These are phyloP conservation scores for Tulasnella sp. DNA, from an alignment of 768 basidiomycete genomes.

Conservation along the genomic window DNA sequence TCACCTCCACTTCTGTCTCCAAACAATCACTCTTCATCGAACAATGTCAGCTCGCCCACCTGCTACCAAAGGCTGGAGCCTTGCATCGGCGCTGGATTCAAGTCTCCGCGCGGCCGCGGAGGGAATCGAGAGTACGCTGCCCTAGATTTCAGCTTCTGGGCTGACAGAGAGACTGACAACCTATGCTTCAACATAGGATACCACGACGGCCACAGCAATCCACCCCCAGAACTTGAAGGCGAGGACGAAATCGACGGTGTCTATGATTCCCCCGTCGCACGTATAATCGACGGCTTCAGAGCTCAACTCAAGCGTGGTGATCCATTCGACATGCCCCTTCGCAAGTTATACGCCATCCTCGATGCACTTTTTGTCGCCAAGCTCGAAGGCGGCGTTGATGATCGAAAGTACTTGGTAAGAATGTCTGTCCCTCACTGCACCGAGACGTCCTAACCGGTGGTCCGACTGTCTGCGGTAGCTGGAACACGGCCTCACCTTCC, in stretches of 20 bases:
- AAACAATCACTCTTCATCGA: background rate
- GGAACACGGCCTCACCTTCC: slow-evolving; percentile 62
- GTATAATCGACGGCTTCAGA: background rate
- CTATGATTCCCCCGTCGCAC: slow-evolving; percentile 2
- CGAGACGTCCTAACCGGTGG: too few species aligned
- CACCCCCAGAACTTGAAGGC: background rate
- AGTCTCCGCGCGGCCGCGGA: slow-evolving; percentile 3
- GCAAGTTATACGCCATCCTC: background rate
- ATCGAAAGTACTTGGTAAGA: slow-evolving; percentile 69
- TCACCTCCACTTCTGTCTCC: too few species aligned
- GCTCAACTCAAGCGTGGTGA: slow-evolving; percentile 11
- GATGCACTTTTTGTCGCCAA: slow-evolving; percentile 5
- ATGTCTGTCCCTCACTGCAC: background rate
- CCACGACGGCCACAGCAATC: background rate
- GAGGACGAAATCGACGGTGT: slow-evolving; percentile 17
- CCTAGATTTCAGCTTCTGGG: background rate
- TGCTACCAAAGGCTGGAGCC: too few species aligned
- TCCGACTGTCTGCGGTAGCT: slow-evolving; percentile 38
- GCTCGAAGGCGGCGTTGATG: slow-evolving; percentile 50
- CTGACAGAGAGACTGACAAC: background rate
- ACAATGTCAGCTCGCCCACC: background rate
- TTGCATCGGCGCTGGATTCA: background rate
- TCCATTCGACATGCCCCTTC: background rate
- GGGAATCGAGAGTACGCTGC: background rate
- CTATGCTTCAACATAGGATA: background rate